These are phyloP conservation scores for Vigna reflexopilosa DNA, from an alignment of 306 rosid species.

Conservation along the genomic window DNA sequence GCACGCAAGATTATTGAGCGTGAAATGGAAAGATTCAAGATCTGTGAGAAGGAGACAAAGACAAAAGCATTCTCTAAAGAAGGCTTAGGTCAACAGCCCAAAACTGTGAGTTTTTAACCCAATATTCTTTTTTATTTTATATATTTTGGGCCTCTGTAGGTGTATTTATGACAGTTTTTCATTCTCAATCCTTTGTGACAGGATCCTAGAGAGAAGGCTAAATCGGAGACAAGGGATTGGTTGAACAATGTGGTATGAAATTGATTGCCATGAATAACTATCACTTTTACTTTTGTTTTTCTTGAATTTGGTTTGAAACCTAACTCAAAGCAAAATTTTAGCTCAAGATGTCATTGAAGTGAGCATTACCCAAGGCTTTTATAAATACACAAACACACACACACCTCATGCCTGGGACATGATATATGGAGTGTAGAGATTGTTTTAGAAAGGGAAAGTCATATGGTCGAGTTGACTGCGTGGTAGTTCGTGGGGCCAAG, in stretches of 20 bases:
- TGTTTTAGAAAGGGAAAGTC: not conserved
- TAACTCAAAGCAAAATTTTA: not conserved
- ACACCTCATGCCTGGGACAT: not conserved
- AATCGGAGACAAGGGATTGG: constrained; percentile 93
- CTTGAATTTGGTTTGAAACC: not conserved
- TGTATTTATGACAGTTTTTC: not conserved
- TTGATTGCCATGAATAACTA: constrained; percentile 27
- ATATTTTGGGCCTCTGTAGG: not conserved
- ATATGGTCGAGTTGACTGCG: not conserved
- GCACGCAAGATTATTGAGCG: constrained; percentile 84
- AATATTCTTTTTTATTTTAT: not conserved
- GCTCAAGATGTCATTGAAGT: not conserved
- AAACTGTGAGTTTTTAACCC: constrained; percentile 64
- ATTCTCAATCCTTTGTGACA: constrained; percentile 42
- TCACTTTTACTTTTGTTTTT: not conserved
- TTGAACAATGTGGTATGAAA: constrained; percentile 81
- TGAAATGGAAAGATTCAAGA: constrained; percentile 90
- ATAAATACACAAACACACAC: not conserved
- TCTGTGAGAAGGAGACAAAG: constrained; percentile 90
- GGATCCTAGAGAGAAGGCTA: constrained; percentile 95
- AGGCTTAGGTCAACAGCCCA: constrained; percentile 91
- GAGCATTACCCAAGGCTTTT: not conserved
- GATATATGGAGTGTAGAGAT: not conserved
- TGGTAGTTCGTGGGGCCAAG: not conserved
- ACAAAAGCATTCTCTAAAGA: constrained; percentile 93